These are phyloP conservation scores for Pichia thaimueangensis DNA, from an alignment of 805 yeast genomes.

Conservation along the genomic window DNA sequence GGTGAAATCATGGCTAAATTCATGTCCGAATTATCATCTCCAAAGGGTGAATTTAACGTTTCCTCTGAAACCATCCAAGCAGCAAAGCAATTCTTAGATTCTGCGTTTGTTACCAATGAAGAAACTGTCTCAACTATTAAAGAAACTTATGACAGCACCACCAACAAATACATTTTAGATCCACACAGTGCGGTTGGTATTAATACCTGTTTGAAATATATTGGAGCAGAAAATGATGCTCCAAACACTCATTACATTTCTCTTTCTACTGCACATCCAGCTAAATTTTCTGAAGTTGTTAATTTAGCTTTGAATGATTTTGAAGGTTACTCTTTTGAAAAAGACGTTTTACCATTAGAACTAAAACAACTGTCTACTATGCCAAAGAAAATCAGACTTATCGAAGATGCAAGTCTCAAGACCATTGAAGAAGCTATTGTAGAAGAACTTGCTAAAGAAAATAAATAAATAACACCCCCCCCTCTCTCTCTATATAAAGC, in stretches of 20 bases:
- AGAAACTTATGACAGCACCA: slow-evolving; percentile 50
- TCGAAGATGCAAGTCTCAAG: slow-evolving; percentile 68
- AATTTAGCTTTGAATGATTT: slow-evolving; percentile 63
- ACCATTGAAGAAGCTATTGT: slow-evolving; percentile 70
- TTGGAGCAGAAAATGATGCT: slow-evolving; percentile 33
- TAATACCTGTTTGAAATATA: slow-evolving; percentile 61
- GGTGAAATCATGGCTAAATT: slow-evolving; percentile 66
- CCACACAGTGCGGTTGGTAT: slow-evolving; percentile 98
- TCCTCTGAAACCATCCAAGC: slow-evolving; percentile 55
- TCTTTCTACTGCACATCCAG: slow-evolving; percentile 97
- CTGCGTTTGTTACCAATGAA: slow-evolving; percentile 72
- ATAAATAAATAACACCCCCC: too few species aligned
- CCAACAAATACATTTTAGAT: slow-evolving; percentile 74
- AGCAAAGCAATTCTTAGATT: slow-evolving; percentile 65
- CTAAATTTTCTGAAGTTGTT: slow-evolving; percentile 95
- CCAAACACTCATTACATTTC: slow-evolving; percentile 52
- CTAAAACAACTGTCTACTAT: slow-evolving; percentile 63
- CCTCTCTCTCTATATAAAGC: too few species aligned
- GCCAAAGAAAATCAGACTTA: slow-evolving; percentile 66
- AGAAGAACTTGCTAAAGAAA: slow-evolving; percentile 55
- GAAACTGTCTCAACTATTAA: slow-evolving; percentile 79
- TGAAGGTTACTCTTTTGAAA: slow-evolving; percentile 77
- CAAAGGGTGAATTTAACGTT: slow-evolving; percentile 67
- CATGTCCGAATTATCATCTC: slow-evolving; percentile 70
- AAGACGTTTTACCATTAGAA: slow-evolving; percentile 84